Evolutionary conservation across 2,329 filamentous ascomycete species (phyloP).

Genomic region (Fusarium clavum): DNA sequence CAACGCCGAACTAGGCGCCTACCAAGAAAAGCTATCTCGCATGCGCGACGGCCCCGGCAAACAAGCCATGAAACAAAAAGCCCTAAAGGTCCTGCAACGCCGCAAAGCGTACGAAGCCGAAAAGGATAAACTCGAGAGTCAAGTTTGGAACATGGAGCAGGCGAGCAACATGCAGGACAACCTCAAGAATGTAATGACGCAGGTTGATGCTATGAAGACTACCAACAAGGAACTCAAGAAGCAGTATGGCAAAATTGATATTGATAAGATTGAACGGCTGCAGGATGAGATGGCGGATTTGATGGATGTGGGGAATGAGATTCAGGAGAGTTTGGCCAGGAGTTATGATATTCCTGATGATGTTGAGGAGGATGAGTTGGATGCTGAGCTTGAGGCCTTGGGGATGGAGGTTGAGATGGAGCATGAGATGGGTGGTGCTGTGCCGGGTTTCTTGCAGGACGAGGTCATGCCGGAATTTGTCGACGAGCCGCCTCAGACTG

Average conservation of each 20-base stretch:
- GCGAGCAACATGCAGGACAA: slow-evolving; percentile 99
- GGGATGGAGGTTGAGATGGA: slow-evolving; percentile 95
- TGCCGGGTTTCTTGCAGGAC: slow-evolving; percentile 91
- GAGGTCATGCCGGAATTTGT: slow-evolving; percentile 89
- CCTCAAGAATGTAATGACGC: slow-evolving; percentile 97
- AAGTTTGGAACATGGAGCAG: slow-evolving; percentile 99
- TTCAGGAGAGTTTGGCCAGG: slow-evolving; percentile 91
- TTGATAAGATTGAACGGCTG: slow-evolving; percentile 96
- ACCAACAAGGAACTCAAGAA: slow-evolving; percentile 92
- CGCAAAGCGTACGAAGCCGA: slow-evolving; percentile 95
- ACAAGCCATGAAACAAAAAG: slow-evolving; percentile 91
- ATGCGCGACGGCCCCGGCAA: slow-evolving; percentile 98
- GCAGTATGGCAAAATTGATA: slow-evolving; percentile 97
- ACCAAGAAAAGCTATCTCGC: slow-evolving; percentile 87
- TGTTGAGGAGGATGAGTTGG: slow-evolving; percentile 94
- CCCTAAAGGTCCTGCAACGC: slow-evolving; percentile 91
- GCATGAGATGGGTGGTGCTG: slow-evolving; percentile 69
- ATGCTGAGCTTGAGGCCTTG: slow-evolving; percentile 94
- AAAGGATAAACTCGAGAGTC: slow-evolving; percentile 91
- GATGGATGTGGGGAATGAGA: slow-evolving; percentile 98
- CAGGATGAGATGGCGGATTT: slow-evolving; percentile 99
- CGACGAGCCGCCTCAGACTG: slow-evolving; percentile 83
- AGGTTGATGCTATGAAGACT: slow-evolving; percentile 96
- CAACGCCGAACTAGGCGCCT: slow-evolving; percentile 88
- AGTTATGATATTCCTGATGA: slow-evolving; percentile 97